phyloP scores from a whole-genome alignment of 441 rosid species.

The Capsella rubella region DNA sequence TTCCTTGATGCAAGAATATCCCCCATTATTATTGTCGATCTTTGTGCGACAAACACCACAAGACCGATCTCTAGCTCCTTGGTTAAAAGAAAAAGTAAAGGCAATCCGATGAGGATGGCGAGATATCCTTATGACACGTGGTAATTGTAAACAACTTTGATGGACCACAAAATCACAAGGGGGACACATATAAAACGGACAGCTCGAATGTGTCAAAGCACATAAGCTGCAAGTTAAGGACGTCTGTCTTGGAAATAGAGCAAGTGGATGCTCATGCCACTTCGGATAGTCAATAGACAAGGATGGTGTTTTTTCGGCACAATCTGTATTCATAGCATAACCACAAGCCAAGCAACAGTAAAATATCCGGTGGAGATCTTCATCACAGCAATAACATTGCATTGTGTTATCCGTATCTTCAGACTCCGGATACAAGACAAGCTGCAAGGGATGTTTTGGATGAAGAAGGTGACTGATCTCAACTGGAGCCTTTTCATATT shows the following conservation, averaged over 20 bases:
- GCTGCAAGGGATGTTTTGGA: not conserved
- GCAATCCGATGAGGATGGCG: slow-evolving; percentile 1
- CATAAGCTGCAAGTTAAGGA: not conserved
- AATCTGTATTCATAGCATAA: not conserved
- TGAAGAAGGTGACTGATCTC: not conserved
- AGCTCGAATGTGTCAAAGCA: not conserved
- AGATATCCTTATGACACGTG: slow-evolving; percentile 5
- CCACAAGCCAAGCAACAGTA: not conserved
- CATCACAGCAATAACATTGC: not conserved
- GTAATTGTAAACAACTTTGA: not conserved
- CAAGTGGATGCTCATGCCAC: not conserved
- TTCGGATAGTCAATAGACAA: not conserved
- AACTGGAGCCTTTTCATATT: not conserved
- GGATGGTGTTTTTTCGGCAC: not conserved
- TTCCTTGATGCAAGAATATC: not conserved
- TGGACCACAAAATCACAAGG: not conserved
- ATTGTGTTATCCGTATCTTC: no score
- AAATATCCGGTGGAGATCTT: not conserved
- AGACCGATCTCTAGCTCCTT: not conserved
- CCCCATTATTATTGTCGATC: not conserved
- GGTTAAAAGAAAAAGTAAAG: not conserved
- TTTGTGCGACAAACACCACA: slow-evolving; percentile 6
- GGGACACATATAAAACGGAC: not conserved
- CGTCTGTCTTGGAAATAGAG: not conserved
- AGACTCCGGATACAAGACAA: not conserved